phyloP scores from a whole-genome alignment of 345 rosid genomes.

The Lumnitzera racemosa region DNA sequence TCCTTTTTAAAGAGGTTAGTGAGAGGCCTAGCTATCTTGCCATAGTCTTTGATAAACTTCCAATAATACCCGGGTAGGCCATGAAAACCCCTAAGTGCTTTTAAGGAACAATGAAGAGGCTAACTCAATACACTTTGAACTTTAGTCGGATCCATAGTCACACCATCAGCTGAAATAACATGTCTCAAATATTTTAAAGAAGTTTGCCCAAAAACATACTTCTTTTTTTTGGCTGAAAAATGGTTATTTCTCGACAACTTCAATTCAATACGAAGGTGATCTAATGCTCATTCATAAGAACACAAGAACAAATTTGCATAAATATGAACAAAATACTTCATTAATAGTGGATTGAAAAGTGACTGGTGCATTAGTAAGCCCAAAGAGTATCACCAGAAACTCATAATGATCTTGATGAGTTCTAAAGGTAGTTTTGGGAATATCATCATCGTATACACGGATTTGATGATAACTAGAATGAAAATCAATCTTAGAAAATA shows the following conservation, averaged over 20 bases:
- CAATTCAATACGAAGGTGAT: too few species aligned
- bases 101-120: too few species aligned
- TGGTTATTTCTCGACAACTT: too few species aligned
- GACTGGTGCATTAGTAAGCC: not conserved
- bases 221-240: too few species aligned
- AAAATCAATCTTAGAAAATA: not conserved
- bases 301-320: not conserved
- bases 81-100: not conserved
- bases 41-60: not conserved
- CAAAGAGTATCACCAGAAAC: not conserved
- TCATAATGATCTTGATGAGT: conserved; percentile 3
- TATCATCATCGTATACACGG: not conserved
- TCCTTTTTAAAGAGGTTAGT: too few species aligned
- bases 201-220: too few species aligned
- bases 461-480: not conserved
- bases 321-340: not conserved
- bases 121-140: too few species aligned
- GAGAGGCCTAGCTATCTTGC: not conserved
- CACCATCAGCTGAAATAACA: too few species aligned
- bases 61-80: not conserved
- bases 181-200: too few species aligned
- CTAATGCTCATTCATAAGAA: not conserved
- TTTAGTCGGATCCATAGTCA: too few species aligned
- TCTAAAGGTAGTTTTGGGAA: not conserved
- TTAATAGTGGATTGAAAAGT: not conserved